Evolutionary conservation across 805 yeast genomes (phyloP).

Genomic region (Wickerhamiella domercqiae): DNA sequence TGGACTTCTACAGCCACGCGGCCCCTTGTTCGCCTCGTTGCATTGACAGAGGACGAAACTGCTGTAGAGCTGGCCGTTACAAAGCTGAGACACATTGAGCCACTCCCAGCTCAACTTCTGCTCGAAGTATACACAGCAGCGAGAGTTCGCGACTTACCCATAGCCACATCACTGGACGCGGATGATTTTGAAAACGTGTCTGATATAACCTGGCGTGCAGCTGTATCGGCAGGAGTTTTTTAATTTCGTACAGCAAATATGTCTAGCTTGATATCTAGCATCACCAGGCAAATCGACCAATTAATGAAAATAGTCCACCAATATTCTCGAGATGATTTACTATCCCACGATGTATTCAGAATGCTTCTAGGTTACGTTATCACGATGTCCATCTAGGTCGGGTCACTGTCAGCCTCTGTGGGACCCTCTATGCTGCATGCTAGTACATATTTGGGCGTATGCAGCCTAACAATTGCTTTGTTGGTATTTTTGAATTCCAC

Average conservation of each 20-base stretch:
- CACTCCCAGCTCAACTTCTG: conserved; percentile 8
- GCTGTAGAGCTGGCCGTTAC: conserved; percentile 3
- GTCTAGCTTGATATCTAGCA: background rate
- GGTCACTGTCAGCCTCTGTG: too few relatives aligned
- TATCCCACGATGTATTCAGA: background rate
- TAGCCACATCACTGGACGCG: conserved; percentile 2
- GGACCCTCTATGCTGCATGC: too few relatives aligned
- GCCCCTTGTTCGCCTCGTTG: conserved; percentile 8
- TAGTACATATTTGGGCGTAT: conserved; percentile 26
- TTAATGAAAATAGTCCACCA: background rate
- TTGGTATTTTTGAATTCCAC: conserved; percentile 31
- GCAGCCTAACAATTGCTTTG: conserved; percentile 29
- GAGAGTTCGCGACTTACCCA: conserved; percentile 9
- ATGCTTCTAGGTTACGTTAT: too few relatives aligned
- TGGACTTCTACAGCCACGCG: conserved; percentile 2
- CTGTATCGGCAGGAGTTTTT: conserved; percentile 15
- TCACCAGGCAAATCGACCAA: background rate
- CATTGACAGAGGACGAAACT: conserved; percentile 5
- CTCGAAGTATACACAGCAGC: conserved; percentile 10
- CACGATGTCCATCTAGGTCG: too few relatives aligned
- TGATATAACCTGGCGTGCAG: conserved; percentile 11
- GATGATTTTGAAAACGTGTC: conserved; percentile 2
- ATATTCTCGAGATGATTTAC: background rate
- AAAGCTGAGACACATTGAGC: conserved; percentile 2
- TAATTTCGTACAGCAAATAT: background rate